Base-by-base conservation (phyloP, 768 basidiomycete species). In the Tephrocybe sp. region DNA sequence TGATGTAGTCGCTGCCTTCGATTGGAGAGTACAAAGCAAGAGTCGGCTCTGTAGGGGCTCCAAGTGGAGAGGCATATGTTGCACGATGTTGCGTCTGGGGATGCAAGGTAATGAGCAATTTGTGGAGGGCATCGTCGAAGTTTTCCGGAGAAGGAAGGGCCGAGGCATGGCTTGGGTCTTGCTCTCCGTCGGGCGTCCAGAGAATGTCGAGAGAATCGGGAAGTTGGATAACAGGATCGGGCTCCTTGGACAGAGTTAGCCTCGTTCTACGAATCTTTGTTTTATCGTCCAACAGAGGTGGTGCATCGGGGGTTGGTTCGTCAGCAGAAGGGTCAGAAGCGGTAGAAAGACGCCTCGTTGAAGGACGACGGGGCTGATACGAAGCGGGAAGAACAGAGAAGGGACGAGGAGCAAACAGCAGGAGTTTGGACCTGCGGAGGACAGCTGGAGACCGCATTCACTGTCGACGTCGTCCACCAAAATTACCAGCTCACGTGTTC, bases 11-110 rank as follows among this genome's bases (percentile, higher is more conserved):
- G 5, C 90, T 92, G 27, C 94, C 94, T 64, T 75, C 79, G 51
- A 92, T 86, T 5, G 94, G 95, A 55, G 89, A 92, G 65, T 90
- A 92, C 4, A 95, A 67, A 0, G 83, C 89, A n/a, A 95, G 70
- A 0, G 89, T 90, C 3, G 92, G 92, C 62, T 94, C 92, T 25
- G 81, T 59, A 0, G 79, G 76, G 22, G 80, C 72, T 13, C 78
- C 80, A 5, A 76, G 61, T 3, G 74, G 65, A 9, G 85, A 69
- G 12, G 80, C 51, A 66, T 84, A 85, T 0, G 82, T 72, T 11
- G 89, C 84, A 16, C 82, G 77, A 54, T 89, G 82, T 62, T 93
- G 91, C 4, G 84, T 86, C 65, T 89, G 83, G 2, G 92, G 89
- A 65, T 91, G 90, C 27, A 93, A 72, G 4, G 86, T 79, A 51